Conservation (phyloP, 2,329 filamentous ascomycete species). For the Fusarium tanahbumbuense region DNA sequence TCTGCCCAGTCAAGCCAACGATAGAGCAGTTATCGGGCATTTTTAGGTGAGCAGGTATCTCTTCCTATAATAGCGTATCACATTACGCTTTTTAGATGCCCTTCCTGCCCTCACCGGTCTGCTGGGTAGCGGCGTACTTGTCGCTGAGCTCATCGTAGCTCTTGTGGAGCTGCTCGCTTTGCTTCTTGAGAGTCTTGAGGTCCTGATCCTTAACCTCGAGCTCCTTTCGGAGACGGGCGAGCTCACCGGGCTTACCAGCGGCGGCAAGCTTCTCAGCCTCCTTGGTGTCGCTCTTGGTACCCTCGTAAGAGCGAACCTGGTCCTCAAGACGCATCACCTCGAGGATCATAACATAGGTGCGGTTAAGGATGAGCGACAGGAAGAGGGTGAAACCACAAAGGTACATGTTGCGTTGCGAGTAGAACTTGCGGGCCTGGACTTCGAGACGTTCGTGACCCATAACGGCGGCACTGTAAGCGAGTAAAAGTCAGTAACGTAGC, state of each 20-base stretch:
- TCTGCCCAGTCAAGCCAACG: neutral
- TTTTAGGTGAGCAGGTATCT: neutral
- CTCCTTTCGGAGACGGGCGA: slow-evolving; percentile 75
- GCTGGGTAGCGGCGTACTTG: slow-evolving; percentile 73
- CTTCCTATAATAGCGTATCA: neutral
- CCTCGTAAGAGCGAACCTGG: slow-evolving; percentile 84
- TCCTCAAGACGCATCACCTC: slow-evolving; percentile 93
- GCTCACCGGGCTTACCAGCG: slow-evolving; percentile 79
- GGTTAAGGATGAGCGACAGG: slow-evolving; percentile 98
- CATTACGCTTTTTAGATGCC: slow-evolving; percentile 55
- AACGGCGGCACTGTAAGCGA: slow-evolving; percentile 66
- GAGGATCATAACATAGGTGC: slow-evolving; percentile 97
- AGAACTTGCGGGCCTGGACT: slow-evolving; percentile 99
- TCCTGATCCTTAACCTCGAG: slow-evolving; percentile 84
- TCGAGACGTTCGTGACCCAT: slow-evolving; percentile 96
- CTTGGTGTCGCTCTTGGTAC: slow-evolving; percentile 66
- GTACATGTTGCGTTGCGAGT: slow-evolving; percentile 99
- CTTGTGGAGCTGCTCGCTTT: slow-evolving; percentile 82
- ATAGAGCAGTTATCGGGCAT: neutral
- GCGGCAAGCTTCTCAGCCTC: slow-evolving; percentile 77
- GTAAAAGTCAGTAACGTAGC: slow-evolving; percentile 35
- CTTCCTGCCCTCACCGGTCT: slow-evolving; percentile 68
- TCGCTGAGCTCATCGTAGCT: slow-evolving; percentile 91
- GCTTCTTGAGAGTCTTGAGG: slow-evolving; percentile 90
- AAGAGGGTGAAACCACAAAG: slow-evolving; percentile 99